Evolutionary conservation across 768 basidiomycete genomes (phyloP), one percentile per base, ranked within the genome.

Genomic region (Galerina marginata): DNA sequence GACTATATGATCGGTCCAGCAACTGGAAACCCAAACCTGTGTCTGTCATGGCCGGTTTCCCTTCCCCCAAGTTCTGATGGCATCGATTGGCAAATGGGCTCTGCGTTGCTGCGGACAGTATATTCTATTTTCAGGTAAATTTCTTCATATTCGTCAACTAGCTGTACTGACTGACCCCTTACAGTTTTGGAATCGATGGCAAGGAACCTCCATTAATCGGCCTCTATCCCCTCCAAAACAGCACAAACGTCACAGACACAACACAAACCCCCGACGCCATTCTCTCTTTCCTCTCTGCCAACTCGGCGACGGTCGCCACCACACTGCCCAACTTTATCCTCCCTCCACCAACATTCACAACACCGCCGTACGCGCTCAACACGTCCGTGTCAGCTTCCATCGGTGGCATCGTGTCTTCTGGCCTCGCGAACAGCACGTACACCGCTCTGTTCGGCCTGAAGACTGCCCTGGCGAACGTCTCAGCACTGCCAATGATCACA

Each of bases 61-160:
- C 72, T 77, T 16, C 79, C 86, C 7, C 92, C 90, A 0, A 88
- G 80, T 58, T 62, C 86, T 12, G 88, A 92, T 71, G 92, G 90
- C 12, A 81, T 93, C 54, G 92, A 93, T 67, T 93, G 92, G 92
- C 90, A 92, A 71, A 78, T 93, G 50, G 91, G 90, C 88, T 71
- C 83, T 1, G 80, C 88, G 0, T 93, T 93, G 70, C 67, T 93
- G 56, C 81, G 87, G 37, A 90, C 89, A 2, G 90, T 93, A 0
- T 93, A 93, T 70, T 87, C 89, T 4, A 78, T 93, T 42, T 93
- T 85, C 79, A 92, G 88, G 91, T 89, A 63, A 60, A 69, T 36
- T 42, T 23, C 57, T 53, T 37, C 29, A 33, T 23, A 49, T 40
- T 12, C 15, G 23, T 42, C 9, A 40, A 14, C 37, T 9, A 23